Base-by-base conservation (phyloP, 148 eudicot species). In the Rhododendron williamsianum region DNA sequence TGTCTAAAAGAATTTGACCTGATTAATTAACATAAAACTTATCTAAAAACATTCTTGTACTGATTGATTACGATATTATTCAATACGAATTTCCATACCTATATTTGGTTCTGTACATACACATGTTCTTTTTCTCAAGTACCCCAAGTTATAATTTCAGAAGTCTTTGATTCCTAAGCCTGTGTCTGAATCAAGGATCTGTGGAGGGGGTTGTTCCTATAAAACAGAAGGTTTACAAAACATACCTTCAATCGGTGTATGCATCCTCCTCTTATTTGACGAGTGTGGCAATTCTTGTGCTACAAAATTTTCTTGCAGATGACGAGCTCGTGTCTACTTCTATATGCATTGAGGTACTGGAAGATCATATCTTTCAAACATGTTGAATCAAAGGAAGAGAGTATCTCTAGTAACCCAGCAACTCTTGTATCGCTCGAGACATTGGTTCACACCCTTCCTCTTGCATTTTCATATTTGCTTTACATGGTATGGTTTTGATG, bases 381-480 rank as follows among this genome's bases (percentile, higher is more conserved):
- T 3, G 87, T 72, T 35, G 94, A 90, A 90, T 56, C 91, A 1
- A 52, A 45, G 13, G 74, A 90, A 1, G 60, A 45, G 9, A 78
- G 69, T 12, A 38, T 58, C 23, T 16, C 58, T 18, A 81, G 85
- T 78, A 90, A 80, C 84, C 88, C 87, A 2, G 51, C 78, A 79
- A 86, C 89, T 27, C 88, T 92, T 83, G 94, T 94, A 54, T 93
- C 98, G 15, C 11, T 86, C 51, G 90, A 86, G 86, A 91, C 91
- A 80, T 77, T 94, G 81, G 72, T 89, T 58, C 89, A 88, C 78
- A 91, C 98, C 35, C 89, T 91, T 48, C 98, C 98, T 83, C 93
- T 94, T 35, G 87, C 98, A 36, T 19, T 91, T 6, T 87, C 98
- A 6, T 94, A 94, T 87, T 81, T 94, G 89, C 90, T 94, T 35